Conservation (phyloP, 169 alveolate species). For the Eimeria necatrix region DNA sequence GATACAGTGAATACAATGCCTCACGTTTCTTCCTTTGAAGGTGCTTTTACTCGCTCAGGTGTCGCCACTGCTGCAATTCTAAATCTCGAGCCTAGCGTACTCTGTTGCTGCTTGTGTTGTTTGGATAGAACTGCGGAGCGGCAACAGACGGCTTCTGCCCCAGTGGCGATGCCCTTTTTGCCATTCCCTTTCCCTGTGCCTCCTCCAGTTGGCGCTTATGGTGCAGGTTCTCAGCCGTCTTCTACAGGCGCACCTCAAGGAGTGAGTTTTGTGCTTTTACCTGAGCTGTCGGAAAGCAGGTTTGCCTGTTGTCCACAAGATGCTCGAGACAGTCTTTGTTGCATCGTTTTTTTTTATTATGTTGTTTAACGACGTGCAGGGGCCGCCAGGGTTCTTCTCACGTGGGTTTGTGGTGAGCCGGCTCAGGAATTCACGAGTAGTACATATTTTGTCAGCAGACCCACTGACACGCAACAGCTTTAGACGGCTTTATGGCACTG, state of each 20-base stretch:
- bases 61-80: not conserved
- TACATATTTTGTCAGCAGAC: not conserved
- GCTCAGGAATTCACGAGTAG: not conserved
- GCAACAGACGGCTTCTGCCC: slow-evolving; percentile 20
- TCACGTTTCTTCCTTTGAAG: not conserved
- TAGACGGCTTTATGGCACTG: too few species aligned
- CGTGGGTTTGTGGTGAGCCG: slow-evolving; percentile 48
- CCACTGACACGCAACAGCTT: too few species aligned
- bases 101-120: slow-evolving; percentile 17
- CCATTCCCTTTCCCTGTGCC: slow-evolving; percentile 42
- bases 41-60: not conserved
- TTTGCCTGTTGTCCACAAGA: too few species aligned
- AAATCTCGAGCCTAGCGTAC: not conserved
- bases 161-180: slow-evolving; percentile 24
- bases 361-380: not conserved
- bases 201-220: not conserved
- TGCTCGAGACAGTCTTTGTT: too few species aligned
- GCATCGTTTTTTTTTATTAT: not conserved
- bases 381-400: slow-evolving; percentile 34
- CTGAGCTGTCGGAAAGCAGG: not conserved
- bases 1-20: not conserved
- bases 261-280: not conserved
- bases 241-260: slow-evolving; percentile 8
- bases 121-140: not conserved
- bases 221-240: slow-evolving; percentile 10